Conservation (phyloP, 352 stramenopile genomes). For the Nothophytophthora sp. region DNA sequence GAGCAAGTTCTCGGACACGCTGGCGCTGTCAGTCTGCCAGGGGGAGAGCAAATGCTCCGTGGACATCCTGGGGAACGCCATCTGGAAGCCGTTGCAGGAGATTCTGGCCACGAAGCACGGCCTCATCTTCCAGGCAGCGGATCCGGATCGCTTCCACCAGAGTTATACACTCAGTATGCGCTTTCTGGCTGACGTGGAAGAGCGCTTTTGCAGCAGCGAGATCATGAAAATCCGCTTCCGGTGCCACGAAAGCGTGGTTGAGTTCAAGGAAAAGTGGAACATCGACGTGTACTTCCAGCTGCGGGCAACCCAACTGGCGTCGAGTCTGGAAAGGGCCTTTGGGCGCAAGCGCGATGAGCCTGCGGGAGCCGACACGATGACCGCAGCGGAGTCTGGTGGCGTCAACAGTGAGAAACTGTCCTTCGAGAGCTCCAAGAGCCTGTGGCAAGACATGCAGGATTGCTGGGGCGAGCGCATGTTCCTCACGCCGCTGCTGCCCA, state of each 20-base stretch:
- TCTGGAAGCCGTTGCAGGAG: slow-evolving; percentile 80
- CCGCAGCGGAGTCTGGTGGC: not conserved
- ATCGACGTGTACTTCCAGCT: slow-evolving; percentile 89
- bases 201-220: slow-evolving; percentile 52
- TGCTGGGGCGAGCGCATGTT: slow-evolving; percentile 70
- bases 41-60: slow-evolving; percentile 65
- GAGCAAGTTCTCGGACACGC: slow-evolving; percentile 64
- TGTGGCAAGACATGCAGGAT: slow-evolving; percentile 51
- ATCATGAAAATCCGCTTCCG: slow-evolving; percentile 67
- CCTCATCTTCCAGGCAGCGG: slow-evolving; percentile 83
- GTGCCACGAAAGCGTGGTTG: slow-evolving; percentile 64
- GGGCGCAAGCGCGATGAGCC: slow-evolving; percentile 28
- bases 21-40: slow-evolving; percentile 68
- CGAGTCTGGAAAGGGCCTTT: slow-evolving; percentile 55
- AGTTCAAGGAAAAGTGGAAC: slow-evolving; percentile 90
- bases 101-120: slow-evolving; percentile 68
- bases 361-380: slow-evolving; percentile 3
- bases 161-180: slow-evolving; percentile 80
- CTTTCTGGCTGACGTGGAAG: slow-evolving; percentile 63
- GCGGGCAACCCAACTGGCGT: slow-evolving; percentile 54
- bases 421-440: slow-evolving; percentile 50
- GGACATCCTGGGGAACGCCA: slow-evolving; percentile 78
- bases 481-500: slow-evolving; percentile 51
- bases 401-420: slow-evolving; percentile 15
- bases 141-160: slow-evolving; percentile 79